Percentiles rank a stretch among this genome's conserved stretches.
These are phyloP conservation scores for Jamesozyma rosinii DNA, from an alignment of 805 yeast species.

Conservation along the genomic window DNA sequence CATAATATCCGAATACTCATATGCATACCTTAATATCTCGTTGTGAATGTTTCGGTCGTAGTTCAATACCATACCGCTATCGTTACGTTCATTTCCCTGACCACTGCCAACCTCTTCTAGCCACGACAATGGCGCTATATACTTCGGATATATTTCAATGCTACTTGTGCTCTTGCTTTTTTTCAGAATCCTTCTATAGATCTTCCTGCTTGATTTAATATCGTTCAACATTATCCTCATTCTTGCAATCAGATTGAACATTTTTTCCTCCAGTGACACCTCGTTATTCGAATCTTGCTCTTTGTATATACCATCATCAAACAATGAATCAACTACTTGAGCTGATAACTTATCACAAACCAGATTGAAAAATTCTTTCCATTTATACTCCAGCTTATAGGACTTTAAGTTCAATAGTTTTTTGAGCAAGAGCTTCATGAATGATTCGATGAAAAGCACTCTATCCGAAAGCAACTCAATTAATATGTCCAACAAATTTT, in stretches of 20 bases:
- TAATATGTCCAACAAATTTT: conserved; percentile 18
- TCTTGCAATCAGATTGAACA: conserved; percentile 35
- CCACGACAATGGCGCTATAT: conserved; percentile 80
- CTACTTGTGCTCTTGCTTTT: conserved; percentile 8
- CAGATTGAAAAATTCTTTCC: conserved; percentile 19
- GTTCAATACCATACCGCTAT: background rate
- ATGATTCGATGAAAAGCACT: conserved; percentile 19
- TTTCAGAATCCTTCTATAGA: conserved; percentile 34
- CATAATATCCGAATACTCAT: conserved; percentile 37
- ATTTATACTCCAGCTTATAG: conserved; percentile 19
- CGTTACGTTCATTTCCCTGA: background rate
- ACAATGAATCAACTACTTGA: background rate
- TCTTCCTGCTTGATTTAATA: conserved; percentile 44
- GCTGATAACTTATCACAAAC: conserved; percentile 13
- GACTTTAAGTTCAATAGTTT: conserved; percentile 16
- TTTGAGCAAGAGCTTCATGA: conserved; percentile 16
- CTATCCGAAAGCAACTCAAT: conserved; percentile 21
- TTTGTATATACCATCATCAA: background rate
- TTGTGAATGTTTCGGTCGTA: background rate
- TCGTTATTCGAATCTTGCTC: background rate
- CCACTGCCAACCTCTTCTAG: conserved; percentile 29
- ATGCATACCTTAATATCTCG: conserved; percentile 31
- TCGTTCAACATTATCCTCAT: conserved; percentile 82
- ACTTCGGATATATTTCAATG: conserved; percentile 41
- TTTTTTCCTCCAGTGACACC: background rate